Evolutionary conservation across 768 basidiomycete species (phyloP), one percentile per base, ranked within the genome.

Genomic region (Naganishia vishniacii): DNA sequence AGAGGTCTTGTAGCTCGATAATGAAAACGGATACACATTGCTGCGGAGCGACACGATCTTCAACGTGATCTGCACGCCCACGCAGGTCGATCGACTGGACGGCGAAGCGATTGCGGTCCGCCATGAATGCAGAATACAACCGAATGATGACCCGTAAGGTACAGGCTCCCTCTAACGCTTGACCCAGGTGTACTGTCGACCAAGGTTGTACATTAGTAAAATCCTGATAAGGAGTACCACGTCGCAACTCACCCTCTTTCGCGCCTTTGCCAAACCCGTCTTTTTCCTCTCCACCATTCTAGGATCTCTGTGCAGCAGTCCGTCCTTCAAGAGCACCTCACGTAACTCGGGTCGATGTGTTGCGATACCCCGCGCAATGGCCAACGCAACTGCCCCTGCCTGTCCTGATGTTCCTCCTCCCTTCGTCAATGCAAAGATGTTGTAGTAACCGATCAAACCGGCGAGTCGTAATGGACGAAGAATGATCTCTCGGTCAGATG

Each of bases 231-330:
- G 62, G 64, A 42, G 25, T 41, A 46, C 1, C n/a, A 20, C 25
- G 25, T 8, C 32, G 63, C 62, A 15, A 85, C 89, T 46, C 78
- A 92, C 91, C 80, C 83, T 83, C 80, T 93, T 92, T 78, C 93
- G 85, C 65, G 94, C 91, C 81, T 95, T 95, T 65, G 88, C 84
- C 72, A 85, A 77, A 64, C 90, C 90, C 16, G 94, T 89, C 83
- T 99, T 99, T 81, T 99, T 99, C 71, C 94, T 83, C 80, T 99
- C 94, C 31, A 95, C 93, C 89, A 94, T 89, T 78, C 95, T 87
- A 48, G 92, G 91, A 81, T 99, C 94, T 71, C 93, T 85, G 76
- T 85, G 84, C 64, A 91, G 78, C 48, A 93, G 80, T 80, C 90
- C 87, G 65, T 89, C 93, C 82, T 84, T 84, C 72, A 83, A 82